Percentiles rank a stretch among this genome's conserved stretches.
Conservation (phyloP, 805 yeast species). For the Hanseniaspora clermontiae region DNA sequence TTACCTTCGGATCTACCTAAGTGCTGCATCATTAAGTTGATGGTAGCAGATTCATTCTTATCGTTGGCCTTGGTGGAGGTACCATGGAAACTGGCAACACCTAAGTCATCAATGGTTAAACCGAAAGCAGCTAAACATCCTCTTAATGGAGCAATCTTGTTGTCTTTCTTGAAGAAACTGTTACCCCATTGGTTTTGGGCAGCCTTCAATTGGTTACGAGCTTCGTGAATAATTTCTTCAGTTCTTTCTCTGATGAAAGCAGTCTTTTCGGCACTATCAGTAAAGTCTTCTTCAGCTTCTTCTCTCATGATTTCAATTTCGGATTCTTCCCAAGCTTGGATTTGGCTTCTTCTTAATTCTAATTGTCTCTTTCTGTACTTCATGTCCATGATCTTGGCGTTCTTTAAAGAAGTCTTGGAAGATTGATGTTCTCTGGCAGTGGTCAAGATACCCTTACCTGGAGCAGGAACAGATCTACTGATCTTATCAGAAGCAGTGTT, state of each 20-base stretch:
- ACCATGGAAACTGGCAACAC: conserved; percentile 97
- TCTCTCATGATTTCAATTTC: conserved; percentile 61
- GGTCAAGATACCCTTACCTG: conserved; percentile 98
- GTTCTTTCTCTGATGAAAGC: conserved; percentile 67
- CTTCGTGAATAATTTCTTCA: conserved; percentile 76
- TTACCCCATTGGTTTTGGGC: conserved; percentile 94
- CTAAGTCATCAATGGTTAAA: conserved; percentile 86
- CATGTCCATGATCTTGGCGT: conserved; percentile 72
- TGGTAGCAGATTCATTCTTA: conserved; percentile 89
- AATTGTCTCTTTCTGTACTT: conserved; percentile 90
- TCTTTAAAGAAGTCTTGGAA: conserved; percentile 40
- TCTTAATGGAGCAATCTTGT: conserved; percentile 91
- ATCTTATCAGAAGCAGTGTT: conserved; percentile 97
- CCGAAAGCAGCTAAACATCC: conserved; percentile 94
- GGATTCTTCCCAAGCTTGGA: conserved; percentile 70
- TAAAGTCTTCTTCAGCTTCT: conserved; percentile 45
- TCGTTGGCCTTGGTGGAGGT: conserved; percentile 97
- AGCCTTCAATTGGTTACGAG: conserved; percentile 67
- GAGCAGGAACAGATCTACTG: conserved; percentile 98
- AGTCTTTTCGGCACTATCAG: conserved; percentile 37
- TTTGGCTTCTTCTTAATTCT: conserved; percentile 60
- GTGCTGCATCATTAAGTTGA: conserved; percentile 86
- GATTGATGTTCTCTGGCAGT: conserved; percentile 92
- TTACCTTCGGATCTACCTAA: conserved; percentile 96
- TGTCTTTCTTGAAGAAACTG: conserved; percentile 79